Conservation (phyloP, 1,284 basidiomycete species). For the Naganishia cerealis region DNA sequence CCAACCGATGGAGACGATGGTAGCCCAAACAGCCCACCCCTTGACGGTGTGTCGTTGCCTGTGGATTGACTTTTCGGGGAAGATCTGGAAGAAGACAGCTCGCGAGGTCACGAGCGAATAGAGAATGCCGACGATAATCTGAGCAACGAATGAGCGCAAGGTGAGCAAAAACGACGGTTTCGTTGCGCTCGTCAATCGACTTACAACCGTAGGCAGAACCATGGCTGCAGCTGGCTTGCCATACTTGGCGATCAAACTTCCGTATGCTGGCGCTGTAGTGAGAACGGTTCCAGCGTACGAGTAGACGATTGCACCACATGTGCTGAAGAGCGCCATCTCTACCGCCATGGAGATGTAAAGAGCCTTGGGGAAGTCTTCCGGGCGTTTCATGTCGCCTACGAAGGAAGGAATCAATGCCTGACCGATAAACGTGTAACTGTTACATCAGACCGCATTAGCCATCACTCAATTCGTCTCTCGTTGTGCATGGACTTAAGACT, state of each 20-base stretch:
- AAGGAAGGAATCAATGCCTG: constrained; percentile 59
- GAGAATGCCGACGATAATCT: constrained; percentile 39
- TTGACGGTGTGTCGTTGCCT: constrained; percentile 60
- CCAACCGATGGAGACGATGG: constrained; percentile 63
- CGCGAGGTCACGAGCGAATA: constrained; percentile 50
- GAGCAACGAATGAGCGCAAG: not conserved
- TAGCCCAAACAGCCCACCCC: constrained; percentile 64
- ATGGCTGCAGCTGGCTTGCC: constrained; percentile 47
- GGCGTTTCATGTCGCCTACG: constrained; percentile 54
- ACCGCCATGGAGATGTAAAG: constrained; percentile 56
- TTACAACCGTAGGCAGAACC: constrained; percentile 61
- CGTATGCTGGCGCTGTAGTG: constrained; percentile 60
- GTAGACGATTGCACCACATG: constrained; percentile 66
- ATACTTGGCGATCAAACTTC: constrained; percentile 48
- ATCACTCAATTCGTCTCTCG: not conserved
- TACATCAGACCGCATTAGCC: constrained; percentile 34
- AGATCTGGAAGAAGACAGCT: constrained; percentile 54
- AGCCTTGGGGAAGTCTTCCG: constrained; percentile 64
- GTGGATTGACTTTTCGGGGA: constrained; percentile 57
- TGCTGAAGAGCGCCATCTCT: constrained; percentile 63
- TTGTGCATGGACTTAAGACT: constrained; percentile 10
- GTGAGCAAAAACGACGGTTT: constrained; percentile 4
- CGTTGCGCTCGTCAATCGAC: constrained; percentile 41
- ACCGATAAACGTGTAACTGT: constrained; percentile 64
- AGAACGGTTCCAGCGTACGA: constrained; percentile 57